Conservation (phyloP, 331 rosid genomes). For the Cydonia oblonga region DNA sequence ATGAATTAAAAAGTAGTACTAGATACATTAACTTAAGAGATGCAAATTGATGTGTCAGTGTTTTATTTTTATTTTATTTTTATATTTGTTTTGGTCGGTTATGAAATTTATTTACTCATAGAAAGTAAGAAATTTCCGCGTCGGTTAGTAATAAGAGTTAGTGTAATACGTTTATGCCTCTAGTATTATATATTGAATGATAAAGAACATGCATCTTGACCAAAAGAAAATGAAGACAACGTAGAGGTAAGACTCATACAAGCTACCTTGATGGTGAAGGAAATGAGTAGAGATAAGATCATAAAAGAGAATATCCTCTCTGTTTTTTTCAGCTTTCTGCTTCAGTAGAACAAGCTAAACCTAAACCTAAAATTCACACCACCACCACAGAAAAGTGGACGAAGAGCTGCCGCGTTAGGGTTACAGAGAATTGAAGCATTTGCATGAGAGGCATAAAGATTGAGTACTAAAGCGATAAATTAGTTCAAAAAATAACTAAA, state of each 20-base stretch:
- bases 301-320: neutral
- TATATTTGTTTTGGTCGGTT: neutral
- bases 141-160: too few species aligned
- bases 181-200: neutral
- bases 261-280: conserved; percentile 27
- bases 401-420: conserved; percentile 10
- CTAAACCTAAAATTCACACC: conserved; percentile 14
- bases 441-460: neutral
- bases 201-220: neutral
- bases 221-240: conserved; percentile 9
- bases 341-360: conserved; percentile 40
- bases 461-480: conserved; percentile 9
- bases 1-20: too few species aligned
- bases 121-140: too few species aligned
- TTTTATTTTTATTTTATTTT: too few species aligned
- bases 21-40: neutral
- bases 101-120: too few species aligned
- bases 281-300: neutral
- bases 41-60: neutral
- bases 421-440: conserved; percentile 17
- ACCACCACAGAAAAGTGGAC: neutral
- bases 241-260: neutral
- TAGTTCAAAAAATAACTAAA: neutral
- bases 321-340: conserved; percentile 24
- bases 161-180: neutral